Evolutionary conservation across 345 rosid genomes (phyloP).

Genomic region (Syzygium oleosum): DNA sequence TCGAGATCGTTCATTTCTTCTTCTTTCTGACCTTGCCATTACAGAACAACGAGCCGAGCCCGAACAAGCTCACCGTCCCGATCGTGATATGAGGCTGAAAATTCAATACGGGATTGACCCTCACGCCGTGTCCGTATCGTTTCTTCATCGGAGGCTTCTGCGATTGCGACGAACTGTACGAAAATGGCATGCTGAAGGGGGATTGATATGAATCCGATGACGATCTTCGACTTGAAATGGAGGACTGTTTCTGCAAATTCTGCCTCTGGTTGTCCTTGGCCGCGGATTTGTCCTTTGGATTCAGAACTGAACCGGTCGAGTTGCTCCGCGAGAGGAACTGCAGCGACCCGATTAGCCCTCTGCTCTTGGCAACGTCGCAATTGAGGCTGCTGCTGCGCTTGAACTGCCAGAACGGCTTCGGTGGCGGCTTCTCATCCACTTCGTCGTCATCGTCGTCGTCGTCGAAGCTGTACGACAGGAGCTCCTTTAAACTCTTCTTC

Average conservation of each 20-base stretch:
- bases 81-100: slow-evolving; percentile 59
- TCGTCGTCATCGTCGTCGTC: slow-evolving; percentile 15
- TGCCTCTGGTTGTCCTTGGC: slow-evolving; percentile 37
- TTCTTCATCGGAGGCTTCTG: slow-evolving; percentile 43
- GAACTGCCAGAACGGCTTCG: slow-evolving; percentile 63
- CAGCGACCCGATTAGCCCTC: slow-evolving; percentile 50
- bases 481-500: slow-evolving; percentile 78
- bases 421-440: slow-evolving; percentile 7
- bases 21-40: slow-evolving; percentile 55
- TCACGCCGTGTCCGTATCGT: slow-evolving; percentile 44
- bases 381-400: slow-evolving; percentile 80
- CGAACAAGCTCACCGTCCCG: slow-evolving; percentile 49
- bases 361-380: slow-evolving; percentile 44
- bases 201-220: slow-evolving; percentile 25
- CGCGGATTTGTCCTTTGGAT: slow-evolving; percentile 27
- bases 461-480: slow-evolving; percentile 32
- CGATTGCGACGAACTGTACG: slow-evolving; percentile 10
- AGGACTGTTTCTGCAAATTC: slow-evolving; percentile 38
- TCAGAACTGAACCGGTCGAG: slow-evolving; percentile 78
- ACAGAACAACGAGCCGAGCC: slow-evolving; percentile 73
- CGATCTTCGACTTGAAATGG: slow-evolving; percentile 32
- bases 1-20: slow-evolving; percentile 20
- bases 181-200: slow-evolving; percentile 10
- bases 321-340: slow-evolving; percentile 75
- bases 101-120: slow-evolving; percentile 65